A percentile compares a stretch with the other conserved stretches of the same genome.
Conservation (phyloP, 2,329 filamentous ascomycete genomes). For the Aspergillus sp. region DNA sequence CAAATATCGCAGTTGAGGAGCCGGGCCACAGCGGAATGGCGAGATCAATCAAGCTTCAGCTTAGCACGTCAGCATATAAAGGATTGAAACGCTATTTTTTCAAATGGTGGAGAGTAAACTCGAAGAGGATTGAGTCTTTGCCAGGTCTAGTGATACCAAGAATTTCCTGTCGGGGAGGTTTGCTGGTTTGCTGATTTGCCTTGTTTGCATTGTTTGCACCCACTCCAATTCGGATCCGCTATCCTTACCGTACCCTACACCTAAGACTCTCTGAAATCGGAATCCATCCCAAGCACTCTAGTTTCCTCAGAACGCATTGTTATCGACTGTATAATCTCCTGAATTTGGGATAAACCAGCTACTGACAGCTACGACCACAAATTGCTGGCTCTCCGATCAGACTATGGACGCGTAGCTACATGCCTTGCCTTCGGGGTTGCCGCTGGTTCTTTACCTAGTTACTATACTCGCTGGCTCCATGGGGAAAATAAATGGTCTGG, state of each 20-base stretch:
- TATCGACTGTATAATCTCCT: too few species aligned
- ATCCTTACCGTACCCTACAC: neutral
- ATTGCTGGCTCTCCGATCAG: too few species aligned
- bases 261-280: too few species aligned
- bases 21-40: neutral
- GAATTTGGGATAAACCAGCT: too few species aligned
- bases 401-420: too few species aligned
- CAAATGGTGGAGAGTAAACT: neutral
- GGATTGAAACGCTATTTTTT: neutral
- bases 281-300: too few species aligned
- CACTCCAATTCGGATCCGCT: neutral
- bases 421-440: too few species aligned
- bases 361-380: too few species aligned
- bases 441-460: too few species aligned
- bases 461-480: too few species aligned
- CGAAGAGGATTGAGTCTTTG: neutral
- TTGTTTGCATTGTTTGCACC: constrained; percentile 35
- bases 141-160: neutral
- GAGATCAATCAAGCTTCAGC: neutral
- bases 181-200: constrained; percentile 1
- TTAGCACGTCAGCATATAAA: neutral
- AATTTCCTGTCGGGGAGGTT: constrained; percentile 29
- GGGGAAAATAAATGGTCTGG: too few species aligned
- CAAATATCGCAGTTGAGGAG: neutral
- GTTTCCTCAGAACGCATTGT: too few species aligned